Evolutionary conservation across 208 protist species (phyloP).

Genomic region (Leishmania tarentolae): DNA sequence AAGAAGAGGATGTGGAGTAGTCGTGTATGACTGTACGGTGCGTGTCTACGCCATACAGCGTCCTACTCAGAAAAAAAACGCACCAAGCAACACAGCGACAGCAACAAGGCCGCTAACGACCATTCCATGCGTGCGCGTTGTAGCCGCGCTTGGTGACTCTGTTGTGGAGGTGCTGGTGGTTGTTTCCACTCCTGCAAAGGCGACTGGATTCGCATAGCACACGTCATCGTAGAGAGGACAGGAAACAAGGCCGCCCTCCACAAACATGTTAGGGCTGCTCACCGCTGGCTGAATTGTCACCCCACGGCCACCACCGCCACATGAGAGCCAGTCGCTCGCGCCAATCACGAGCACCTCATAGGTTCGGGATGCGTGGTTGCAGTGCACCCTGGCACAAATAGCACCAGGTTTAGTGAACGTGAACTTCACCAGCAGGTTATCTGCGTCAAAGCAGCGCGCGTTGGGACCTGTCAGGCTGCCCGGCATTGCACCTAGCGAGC

Average conservation of each 20-base stretch:
- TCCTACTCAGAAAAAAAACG: background rate
- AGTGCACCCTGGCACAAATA: constrained; percentile 34
- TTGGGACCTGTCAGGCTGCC: constrained; percentile 13
- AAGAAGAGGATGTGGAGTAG: background rate
- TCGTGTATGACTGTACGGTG: background rate
- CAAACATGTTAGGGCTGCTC: constrained; percentile 11
- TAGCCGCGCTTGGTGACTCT: background rate
- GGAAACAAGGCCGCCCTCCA: constrained; percentile 23
- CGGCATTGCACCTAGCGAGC: constrained; percentile 5
- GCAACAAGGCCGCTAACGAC: background rate
- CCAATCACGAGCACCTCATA: constrained; percentile 30
- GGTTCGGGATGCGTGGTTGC: constrained; percentile 10
- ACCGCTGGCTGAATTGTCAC: constrained; percentile 5
- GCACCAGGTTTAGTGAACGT: background rate
- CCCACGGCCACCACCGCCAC: constrained; percentile 17
- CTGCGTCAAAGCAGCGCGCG: constrained; percentile 12
- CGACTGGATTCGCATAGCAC: constrained; percentile 30
- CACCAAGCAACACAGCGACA: background rate
- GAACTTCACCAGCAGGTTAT: constrained; percentile 5
- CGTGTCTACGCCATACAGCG: background rate
- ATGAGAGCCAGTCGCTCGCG: constrained; percentile 13
- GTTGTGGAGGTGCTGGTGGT: background rate
- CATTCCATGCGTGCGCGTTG: too few relatives aligned
- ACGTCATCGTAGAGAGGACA: constrained; percentile 48
- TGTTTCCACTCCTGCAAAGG: background rate